Base-by-base conservation (phyloP, 2,329 filamentous ascomycete species). In the Penicillium decumbens region DNA sequence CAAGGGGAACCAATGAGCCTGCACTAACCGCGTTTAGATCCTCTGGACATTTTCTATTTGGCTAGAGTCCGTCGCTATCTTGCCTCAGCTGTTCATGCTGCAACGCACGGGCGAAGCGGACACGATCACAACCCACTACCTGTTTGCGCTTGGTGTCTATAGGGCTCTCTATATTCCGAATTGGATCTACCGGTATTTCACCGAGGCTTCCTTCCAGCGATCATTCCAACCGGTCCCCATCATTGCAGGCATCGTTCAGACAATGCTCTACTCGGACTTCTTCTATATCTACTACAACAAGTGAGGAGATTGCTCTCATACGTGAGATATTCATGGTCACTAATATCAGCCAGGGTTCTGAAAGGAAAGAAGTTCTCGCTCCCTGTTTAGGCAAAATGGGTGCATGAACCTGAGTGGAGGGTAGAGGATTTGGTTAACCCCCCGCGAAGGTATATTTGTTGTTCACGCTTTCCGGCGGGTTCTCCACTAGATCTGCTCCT, bases 241-340 rank as follows among this genome's bases (percentile, higher is more conserved):
- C 44, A 67, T 93, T 55, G 93, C 95, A 3, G 93, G 93, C 10
- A 80, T 97, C 48, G 76, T 97, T 57, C 93, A 98, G 78, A 98
- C 93, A 0, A 75, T 98, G 42, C 78, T 98, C 50, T 98, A 98
- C 77, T 95, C 89, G 56, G 93, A 98, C 76, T 98, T 98, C 77
- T 98, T 98, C 81, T 98, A 91, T 80, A 92, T 98, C 65, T 98
- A 98, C 77, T 98, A 96, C 76, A 95, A 87, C 52, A 97, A 96
- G 84, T 85, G 69, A 71, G 80, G 25, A 8, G n/a, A 10, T 15
- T 12, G 24, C 23, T 28, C 35, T 18, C 15, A 18, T 18, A 33
- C 23, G 32, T 25, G 28, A 23, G 3, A 27, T 6, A 15, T 12
- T 1, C 1, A 27, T 8, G 9, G 15, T 20, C 20, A 30, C 49